phyloP scores from a whole-genome alignment of 257 asterid genomes.

The Echites panduratus region DNA sequence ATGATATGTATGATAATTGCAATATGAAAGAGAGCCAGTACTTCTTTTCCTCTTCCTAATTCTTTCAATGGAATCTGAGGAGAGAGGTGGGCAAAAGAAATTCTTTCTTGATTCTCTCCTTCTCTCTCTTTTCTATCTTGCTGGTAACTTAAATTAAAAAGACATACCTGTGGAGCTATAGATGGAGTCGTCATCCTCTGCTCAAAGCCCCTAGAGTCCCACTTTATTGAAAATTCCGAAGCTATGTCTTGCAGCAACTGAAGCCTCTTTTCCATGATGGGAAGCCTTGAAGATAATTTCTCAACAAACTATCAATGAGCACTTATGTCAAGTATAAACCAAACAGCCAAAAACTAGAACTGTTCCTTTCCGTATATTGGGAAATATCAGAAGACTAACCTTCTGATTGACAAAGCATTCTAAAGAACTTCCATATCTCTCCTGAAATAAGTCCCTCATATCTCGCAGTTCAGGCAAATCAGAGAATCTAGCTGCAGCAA shows the following conservation, averaged over 20 bases:
- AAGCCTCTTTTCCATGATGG: constrained; percentile 52
- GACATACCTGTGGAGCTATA: constrained; percentile 47
- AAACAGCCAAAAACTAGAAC: constrained; percentile 9
- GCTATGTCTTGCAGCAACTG: constrained; percentile 79
- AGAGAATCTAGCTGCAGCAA: constrained; percentile 98
- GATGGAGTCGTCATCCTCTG: constrained; percentile 62
- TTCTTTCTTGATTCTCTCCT: neutral
- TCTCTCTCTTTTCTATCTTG: constrained; percentile 12
- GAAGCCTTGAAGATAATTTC: constrained; percentile 59
- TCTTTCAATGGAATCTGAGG: neutral
- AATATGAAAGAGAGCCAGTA: neutral
- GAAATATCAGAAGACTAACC: constrained; percentile 38
- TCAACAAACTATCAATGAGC: constrained; percentile 64
- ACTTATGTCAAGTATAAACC: constrained; percentile 26
- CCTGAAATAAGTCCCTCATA: constrained; percentile 71
- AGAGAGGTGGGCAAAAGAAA: neutral
- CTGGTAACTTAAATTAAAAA: constrained; percentile 9
- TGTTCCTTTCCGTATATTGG: neutral
- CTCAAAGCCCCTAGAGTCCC: constrained; percentile 79
- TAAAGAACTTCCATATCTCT: constrained; percentile 65
- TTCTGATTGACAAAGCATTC: constrained; percentile 70
- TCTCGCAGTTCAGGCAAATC: constrained; percentile 96
- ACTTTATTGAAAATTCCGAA: constrained; percentile 66
- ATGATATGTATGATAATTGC: neutral
- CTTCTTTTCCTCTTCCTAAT: neutral